These are phyloP conservation scores for Fusarium incarnatum DNA, from an alignment of 2,329 filamentous ascomycete species.

Conservation along the genomic window DNA sequence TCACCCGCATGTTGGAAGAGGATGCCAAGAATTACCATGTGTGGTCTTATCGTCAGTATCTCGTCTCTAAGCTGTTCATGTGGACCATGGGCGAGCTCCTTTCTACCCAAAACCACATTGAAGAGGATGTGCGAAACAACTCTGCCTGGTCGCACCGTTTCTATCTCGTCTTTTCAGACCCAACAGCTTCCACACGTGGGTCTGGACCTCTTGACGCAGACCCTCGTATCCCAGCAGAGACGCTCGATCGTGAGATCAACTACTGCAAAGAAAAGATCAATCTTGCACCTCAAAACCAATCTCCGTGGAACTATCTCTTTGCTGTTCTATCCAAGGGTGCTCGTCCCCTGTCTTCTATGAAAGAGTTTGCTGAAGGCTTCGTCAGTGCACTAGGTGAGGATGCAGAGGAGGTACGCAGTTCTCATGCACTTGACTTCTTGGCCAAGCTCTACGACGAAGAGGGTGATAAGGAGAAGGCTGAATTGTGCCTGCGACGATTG, in stretches of 20 bases:
- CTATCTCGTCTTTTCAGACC: slow-evolving; percentile 85
- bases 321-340: slow-evolving; percentile 78
- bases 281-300: slow-evolving; percentile 91
- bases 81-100: slow-evolving; percentile 78
- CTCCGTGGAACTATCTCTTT: slow-evolving; percentile 90
- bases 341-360: slow-evolving; percentile 58
- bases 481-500: slow-evolving; percentile 76
- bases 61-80: slow-evolving; percentile 73
- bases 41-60: slow-evolving; percentile 90
- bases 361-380: slow-evolving; percentile 64
- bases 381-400: slow-evolving; percentile 61
- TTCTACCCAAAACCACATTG: slow-evolving; percentile 78
- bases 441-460: slow-evolving; percentile 74
- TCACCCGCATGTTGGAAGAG: slow-evolving; percentile 81
- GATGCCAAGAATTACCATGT: slow-evolving; percentile 99
- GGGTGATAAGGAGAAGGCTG: slow-evolving; percentile 71
- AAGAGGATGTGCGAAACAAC: slow-evolving; percentile 91
- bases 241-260: slow-evolving; percentile 79
- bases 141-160: slow-evolving; percentile 98
- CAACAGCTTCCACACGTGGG: slow-evolving; percentile 59
- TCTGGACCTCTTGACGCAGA: slow-evolving; percentile 64
- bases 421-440: slow-evolving; percentile 76
- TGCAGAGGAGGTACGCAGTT: slow-evolving; percentile 67
- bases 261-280: slow-evolving; percentile 80
- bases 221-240: slow-evolving; percentile 66